phyloP scores from a whole-genome alignment of 257 asterid genomes.

The Fraxinus americana region DNA sequence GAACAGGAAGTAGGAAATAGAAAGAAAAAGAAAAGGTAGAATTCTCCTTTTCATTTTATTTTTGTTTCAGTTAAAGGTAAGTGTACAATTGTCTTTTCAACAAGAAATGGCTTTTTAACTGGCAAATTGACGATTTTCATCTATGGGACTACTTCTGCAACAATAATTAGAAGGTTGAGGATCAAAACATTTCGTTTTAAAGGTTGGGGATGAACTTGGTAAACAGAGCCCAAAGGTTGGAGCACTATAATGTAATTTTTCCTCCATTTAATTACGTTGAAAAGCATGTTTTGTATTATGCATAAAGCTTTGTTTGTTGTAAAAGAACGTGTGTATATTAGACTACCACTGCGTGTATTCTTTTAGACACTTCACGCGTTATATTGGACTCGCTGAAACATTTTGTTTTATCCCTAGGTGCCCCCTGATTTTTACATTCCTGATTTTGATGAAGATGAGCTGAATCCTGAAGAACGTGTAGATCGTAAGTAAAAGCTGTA shows the following conservation, averaged over 20 bases:
- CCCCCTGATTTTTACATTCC: constrained; percentile 97
- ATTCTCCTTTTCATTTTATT: background rate
- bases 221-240: background rate
- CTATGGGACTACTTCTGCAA: background rate
- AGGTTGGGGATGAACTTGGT: background rate
- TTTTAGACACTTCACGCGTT: background rate
- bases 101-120: background rate
- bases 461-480: constrained; percentile 85
- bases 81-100: background rate
- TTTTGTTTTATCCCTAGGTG: constrained; percentile 50
- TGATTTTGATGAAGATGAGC: constrained; percentile 85
- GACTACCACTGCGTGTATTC: background rate
- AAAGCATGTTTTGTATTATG: constrained; percentile 6
- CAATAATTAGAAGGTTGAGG: background rate
- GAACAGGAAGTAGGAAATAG: background rate
- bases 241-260: background rate
- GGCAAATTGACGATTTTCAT: background rate
- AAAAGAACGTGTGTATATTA: background rate
- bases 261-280: background rate
- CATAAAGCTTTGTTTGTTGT: background rate
- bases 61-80: background rate
- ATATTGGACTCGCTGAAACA: constrained; percentile 13
- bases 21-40: background rate
- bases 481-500: constrained; percentile 61
- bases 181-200: background rate